Base-by-base conservation (phyloP, 495 filamentous ascomycete species). In the Penicillium waksmanii region DNA sequence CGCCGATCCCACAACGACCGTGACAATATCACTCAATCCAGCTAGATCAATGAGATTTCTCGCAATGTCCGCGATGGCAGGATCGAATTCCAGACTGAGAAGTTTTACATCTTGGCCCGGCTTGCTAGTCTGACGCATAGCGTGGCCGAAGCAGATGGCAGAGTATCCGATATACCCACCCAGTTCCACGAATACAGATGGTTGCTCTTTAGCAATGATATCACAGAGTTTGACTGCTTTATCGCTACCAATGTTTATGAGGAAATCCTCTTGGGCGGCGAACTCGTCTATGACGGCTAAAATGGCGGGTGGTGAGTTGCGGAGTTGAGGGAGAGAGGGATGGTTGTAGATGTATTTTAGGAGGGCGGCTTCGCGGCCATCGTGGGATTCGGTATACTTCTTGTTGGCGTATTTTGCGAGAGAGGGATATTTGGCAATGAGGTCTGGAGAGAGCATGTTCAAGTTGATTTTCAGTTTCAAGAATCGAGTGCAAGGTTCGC, bases 121-220 rank as follows among this genome's bases (percentile, higher is more conserved):
- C 35, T 83, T 84, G 27, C 82, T 81, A 10, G 77, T 75, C 40
- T 79, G 68, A 23, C 78, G 76, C n/a, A 89, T 66, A 13, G 85
- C 84, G 21, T 80, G 73, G 13, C 80, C 86, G 58, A 91, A 91
- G 2, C 87, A 74, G 42, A 91, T 80, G 27, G 84, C 82, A 0
- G 86, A 90, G 72, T 90, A 91, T 36, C 88, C 88, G 34, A 88
- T 73, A 66, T 91, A 90, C n/a, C 84, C 85, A 36, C 88, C 88
- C 5, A 90, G 72, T 66, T 91, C 88, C 23, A 90, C 77, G 66
- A 90, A 81, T 3, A 77, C 72, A 12, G 76, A 51, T 0, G 89
- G 89, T 61, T 84, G 85, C 18, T 80, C 67, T 46, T 85, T 66
- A 8, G 66, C 65, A 49, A 93, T 89, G 3, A 88, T 62, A 31